phyloP scores from a whole-genome alignment of 805 yeast genomes.

The Metschnikowia chrysomelidarum region DNA sequence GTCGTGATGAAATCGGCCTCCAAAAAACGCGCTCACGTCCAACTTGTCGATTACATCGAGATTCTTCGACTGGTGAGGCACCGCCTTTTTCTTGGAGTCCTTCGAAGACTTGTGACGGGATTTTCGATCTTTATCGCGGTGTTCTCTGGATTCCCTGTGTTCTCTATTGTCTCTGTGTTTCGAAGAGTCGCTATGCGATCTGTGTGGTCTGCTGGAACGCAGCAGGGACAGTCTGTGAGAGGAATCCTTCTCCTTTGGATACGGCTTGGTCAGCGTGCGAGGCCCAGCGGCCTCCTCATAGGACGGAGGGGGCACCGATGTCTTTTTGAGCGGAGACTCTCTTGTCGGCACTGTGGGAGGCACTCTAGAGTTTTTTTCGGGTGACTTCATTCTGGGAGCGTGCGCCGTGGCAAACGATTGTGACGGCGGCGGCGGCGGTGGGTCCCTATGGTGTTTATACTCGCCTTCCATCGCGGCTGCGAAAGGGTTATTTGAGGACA shows the following conservation, averaged over 20 bases:
- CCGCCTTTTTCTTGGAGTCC: slow-evolving; percentile 41
- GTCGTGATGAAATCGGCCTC: slow-evolving; percentile 95
- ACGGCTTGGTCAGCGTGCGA: slow-evolving; percentile 39
- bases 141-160: no score
- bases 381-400: slow-evolving; percentile 9
- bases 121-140: slow-evolving; percentile 14
- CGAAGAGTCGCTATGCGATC: slow-evolving; percentile 20
- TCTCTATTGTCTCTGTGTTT: slow-evolving; percentile 17
- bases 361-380: slow-evolving; percentile 22
- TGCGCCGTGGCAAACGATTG: no score
- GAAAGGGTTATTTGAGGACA: slow-evolving; percentile 54
- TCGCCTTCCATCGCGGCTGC: slow-evolving; percentile 44
- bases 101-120: slow-evolving; percentile 18
- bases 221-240: slow-evolving; percentile 13
- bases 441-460: slow-evolving; percentile 35
- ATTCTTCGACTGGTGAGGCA: slow-evolving; percentile 58
- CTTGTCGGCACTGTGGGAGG: no score
- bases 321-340: slow-evolving; percentile 19
- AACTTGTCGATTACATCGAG: slow-evolving; percentile 92
- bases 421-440: slow-evolving; percentile 34
- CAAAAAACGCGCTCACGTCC: slow-evolving; percentile 94
- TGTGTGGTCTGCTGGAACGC: slow-evolving; percentile 19
- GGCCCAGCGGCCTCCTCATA: slow-evolving; percentile 69
- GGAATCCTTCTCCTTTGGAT: slow-evolving; percentile 52
- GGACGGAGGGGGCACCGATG: slow-evolving; percentile 53